Conservation (phyloP, 768 basidiomycete species). For the Crucibulum laeve region DNA sequence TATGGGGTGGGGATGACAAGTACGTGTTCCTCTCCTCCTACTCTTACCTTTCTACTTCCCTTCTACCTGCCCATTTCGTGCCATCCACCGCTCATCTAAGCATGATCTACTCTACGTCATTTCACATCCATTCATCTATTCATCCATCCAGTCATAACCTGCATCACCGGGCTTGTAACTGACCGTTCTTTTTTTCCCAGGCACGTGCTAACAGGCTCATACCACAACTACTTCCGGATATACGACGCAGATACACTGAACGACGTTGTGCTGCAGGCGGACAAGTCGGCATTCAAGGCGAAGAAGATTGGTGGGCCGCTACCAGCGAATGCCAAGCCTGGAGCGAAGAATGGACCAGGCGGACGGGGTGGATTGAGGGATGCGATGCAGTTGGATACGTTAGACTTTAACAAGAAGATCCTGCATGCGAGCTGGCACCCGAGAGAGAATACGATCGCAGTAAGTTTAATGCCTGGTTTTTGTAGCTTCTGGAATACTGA, state of each 20-base stretch:
- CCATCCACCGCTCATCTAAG: conserved; percentile 5
- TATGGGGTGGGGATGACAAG: conserved; percentile 96
- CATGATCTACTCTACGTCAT: conserved; percentile 13
- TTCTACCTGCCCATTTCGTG: conserved; percentile 5
- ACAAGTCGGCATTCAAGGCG: conserved; percentile 98
- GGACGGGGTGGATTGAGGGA: conserved; percentile 65
- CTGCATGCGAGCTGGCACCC: conserved; percentile 98
- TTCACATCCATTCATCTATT: conserved; percentile 14
- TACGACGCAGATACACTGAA: conserved; percentile 86
- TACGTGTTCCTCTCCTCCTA: conserved; percentile 45
- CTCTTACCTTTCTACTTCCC: conserved; percentile 16
- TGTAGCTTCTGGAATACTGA: conserved; percentile 1
- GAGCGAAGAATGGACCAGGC: conserved; percentile 73
- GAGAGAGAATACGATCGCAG: conserved; percentile 95
- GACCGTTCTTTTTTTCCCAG: conserved; percentile 34
- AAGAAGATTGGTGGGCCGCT: conserved; percentile 95
- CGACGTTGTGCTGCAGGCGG: conserved; percentile 94
- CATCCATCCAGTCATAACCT: too few relatives aligned
- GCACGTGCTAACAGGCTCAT: conserved; percentile 97
- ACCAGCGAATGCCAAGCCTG: conserved; percentile 65
- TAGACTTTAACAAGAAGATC: conserved; percentile 98
- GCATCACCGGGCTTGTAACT: too few relatives aligned
- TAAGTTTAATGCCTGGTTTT: conserved; percentile 33
- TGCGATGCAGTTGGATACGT: conserved; percentile 79
- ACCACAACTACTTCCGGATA: conserved; percentile 99